These are phyloP conservation scores for Cyberlindnera veronae DNA, from an alignment of 805 yeast species.

Conservation along the genomic window DNA sequence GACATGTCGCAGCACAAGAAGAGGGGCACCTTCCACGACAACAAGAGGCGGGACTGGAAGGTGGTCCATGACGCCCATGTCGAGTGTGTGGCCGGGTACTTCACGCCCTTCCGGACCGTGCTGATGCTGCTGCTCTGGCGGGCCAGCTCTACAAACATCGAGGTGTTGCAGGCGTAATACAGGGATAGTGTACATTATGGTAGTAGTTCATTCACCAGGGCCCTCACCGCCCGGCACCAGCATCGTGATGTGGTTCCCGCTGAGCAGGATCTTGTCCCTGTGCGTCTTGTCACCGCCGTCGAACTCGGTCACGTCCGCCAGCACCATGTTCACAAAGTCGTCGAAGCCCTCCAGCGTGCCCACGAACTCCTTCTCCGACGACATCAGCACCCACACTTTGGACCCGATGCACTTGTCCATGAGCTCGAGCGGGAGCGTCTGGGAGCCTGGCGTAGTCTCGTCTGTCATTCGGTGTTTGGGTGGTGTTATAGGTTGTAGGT, in stretches of 20 bases:
- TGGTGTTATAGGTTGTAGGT: too few relatives aligned
- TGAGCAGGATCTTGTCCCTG: slow-evolving; percentile 60
- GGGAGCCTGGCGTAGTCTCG: slow-evolving; percentile 9
- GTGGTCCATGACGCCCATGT: slow-evolving; percentile 59
- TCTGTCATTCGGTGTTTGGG: background rate
- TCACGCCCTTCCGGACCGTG: slow-evolving; percentile 62
- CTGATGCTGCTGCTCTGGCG: slow-evolving; percentile 78
- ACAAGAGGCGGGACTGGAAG: slow-evolving; percentile 58
- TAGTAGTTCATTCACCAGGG: slow-evolving; percentile 16
- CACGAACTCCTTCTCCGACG: slow-evolving; percentile 67
- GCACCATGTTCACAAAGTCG: slow-evolving; percentile 88
- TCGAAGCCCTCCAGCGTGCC: slow-evolving; percentile 92
- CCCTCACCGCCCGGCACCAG: slow-evolving; percentile 51
- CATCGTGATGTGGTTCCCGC: slow-evolving; percentile 74
- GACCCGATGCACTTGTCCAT: slow-evolving; percentile 87
- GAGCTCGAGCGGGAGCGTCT: slow-evolving; percentile 67
- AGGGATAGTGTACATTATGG: background rate
- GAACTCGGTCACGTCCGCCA: slow-evolving; percentile 75
- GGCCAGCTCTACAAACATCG: slow-evolving; percentile 44
- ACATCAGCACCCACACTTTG: slow-evolving; percentile 65
- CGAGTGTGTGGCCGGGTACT: slow-evolving; percentile 51
- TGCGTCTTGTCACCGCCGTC: slow-evolving; percentile 42
- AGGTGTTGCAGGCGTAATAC: slow-evolving; percentile 5
- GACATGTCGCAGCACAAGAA: slow-evolving; percentile 32
- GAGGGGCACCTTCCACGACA: slow-evolving; percentile 33